These are phyloP conservation scores for Neonectria ditissima DNA, from an alignment of 2,329 filamentous ascomycete genomes.

Conservation along the genomic window DNA sequence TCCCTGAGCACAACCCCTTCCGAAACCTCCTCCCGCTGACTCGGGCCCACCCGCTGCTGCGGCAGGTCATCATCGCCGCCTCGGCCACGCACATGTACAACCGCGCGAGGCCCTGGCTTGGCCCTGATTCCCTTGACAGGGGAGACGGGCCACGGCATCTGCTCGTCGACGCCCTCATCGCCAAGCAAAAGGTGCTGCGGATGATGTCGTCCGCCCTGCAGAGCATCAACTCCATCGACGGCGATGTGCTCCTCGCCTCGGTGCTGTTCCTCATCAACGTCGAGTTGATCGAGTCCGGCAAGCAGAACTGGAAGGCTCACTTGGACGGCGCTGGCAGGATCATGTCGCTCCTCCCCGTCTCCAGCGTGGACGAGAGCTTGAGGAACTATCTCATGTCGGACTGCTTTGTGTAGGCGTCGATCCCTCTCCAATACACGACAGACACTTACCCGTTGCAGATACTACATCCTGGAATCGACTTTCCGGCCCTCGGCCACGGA, in stretches of 20 bases:
- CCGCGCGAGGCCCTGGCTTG: conserved; percentile 50
- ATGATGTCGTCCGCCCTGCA: conserved; percentile 56
- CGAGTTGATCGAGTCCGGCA: conserved; percentile 62
- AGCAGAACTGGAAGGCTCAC: conserved; percentile 60
- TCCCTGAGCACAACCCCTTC: conserved; percentile 59
- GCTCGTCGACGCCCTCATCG: conserved; percentile 58
- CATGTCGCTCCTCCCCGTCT: conserved; percentile 54
- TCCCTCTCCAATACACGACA: background rate
- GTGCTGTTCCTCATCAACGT: conserved; percentile 64
- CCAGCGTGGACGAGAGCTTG: conserved; percentile 50
- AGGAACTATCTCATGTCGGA: conserved; percentile 61
- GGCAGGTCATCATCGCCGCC: conserved; percentile 61
- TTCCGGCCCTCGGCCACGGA: conserved; percentile 53
- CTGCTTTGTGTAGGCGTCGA: conserved; percentile 56
- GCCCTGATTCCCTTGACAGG: conserved; percentile 42
- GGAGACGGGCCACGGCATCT: conserved; percentile 45
- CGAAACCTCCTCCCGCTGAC: conserved; percentile 58
- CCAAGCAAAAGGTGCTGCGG: conserved; percentile 59
- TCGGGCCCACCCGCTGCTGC: conserved; percentile 55
- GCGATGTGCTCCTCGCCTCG: conserved; percentile 58
- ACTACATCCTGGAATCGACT: conserved; percentile 60
- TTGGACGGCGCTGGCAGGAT: conserved; percentile 59
- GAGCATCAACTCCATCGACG: conserved; percentile 51
- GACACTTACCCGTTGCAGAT: conserved; percentile 47
- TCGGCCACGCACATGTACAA: conserved; percentile 63